A percentile compares a stretch with the other conserved stretches of the same genome.
phyloP scores from a whole-genome alignment of 495 filamentous ascomycete species.

The Ascobolus immersus region DNA sequence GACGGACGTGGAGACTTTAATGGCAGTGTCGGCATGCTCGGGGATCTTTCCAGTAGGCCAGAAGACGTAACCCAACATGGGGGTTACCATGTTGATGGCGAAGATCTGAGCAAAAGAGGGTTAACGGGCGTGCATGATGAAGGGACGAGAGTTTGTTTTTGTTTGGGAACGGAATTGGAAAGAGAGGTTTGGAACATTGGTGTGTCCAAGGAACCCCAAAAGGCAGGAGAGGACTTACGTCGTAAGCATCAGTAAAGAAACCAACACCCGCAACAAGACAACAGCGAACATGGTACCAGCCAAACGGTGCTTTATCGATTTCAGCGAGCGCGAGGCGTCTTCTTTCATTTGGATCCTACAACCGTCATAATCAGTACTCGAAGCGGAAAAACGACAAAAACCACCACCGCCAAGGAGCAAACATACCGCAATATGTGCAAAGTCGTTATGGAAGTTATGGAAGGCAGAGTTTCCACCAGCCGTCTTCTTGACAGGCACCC shows the following conservation, averaged over 20 bases:
- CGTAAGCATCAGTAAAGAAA: constrained; percentile 62
- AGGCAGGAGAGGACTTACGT: too few species aligned
- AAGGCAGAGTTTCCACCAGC: constrained; percentile 39
- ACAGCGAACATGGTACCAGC: constrained; percentile 53
- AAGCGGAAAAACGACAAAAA: too few species aligned
- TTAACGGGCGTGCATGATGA: too few species aligned
- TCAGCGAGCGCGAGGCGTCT: constrained; percentile 48
- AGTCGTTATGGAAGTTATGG: constrained; percentile 33
- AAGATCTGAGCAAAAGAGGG: too few species aligned
- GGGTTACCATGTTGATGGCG: constrained; percentile 44
- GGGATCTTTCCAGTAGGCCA: constrained; percentile 38
- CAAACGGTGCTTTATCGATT: constrained; percentile 58
- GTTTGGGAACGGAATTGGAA: too few species aligned
- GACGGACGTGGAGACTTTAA: constrained; percentile 65
- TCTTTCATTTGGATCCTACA: constrained; percentile 46
- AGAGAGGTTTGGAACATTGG: too few species aligned
- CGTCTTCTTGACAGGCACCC: too few species aligned
- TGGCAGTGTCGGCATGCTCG: constrained; percentile 43
- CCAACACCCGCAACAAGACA: constrained; percentile 57
- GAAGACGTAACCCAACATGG: constrained; percentile 49
- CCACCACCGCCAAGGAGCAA: too few species aligned
- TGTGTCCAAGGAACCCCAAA: too few species aligned
- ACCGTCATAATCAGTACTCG: too few species aligned
- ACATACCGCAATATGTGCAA: constrained; percentile 13
- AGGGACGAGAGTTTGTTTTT: too few species aligned